These are phyloP conservation scores for Stemphylium lycopersici DNA, from an alignment of 2,329 filamentous ascomycete genomes.

Conservation along the genomic window DNA sequence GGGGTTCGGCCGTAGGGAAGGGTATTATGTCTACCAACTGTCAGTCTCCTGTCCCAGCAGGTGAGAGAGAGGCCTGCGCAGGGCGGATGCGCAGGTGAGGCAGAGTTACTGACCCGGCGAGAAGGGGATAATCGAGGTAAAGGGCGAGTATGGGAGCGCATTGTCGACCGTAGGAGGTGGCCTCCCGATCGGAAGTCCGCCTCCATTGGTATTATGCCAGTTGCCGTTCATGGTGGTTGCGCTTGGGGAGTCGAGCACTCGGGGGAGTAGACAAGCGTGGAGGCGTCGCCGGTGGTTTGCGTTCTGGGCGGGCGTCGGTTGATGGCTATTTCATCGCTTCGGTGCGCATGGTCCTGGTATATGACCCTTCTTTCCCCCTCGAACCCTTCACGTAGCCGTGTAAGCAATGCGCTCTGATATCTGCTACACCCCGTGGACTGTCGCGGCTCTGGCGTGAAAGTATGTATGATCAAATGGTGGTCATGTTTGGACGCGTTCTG, in stretches of 20 bases:
- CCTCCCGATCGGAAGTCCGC: constrained; percentile 40
- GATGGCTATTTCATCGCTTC: constrained; percentile 17
- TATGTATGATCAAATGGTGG: constrained; percentile 7
- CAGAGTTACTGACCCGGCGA: constrained; percentile 65
- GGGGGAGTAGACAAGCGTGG: constrained; percentile 1
- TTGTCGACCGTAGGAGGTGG: constrained; percentile 67
- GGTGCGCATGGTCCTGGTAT: constrained; percentile 23
- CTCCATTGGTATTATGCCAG: constrained; percentile 43
- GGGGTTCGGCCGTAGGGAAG: constrained; percentile 51
- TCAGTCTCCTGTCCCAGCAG: constrained; percentile 21
- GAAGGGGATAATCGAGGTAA: constrained; percentile 80
- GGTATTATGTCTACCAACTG: constrained; percentile 53
- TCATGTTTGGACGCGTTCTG: constrained; percentile 27
- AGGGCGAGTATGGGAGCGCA: constrained; percentile 80
- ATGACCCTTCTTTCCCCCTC: not conserved
- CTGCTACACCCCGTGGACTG: not conserved
- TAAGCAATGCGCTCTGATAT: constrained; percentile 9
- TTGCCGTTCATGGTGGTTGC: constrained; percentile 35
- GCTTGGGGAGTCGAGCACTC: constrained; percentile 10
- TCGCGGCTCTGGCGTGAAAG: constrained; percentile 4
- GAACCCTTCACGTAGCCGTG: constrained; percentile 2
- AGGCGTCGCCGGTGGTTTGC: constrained; percentile 3
- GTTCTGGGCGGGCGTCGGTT: constrained; percentile 2
- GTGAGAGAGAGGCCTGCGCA: constrained; percentile 28
- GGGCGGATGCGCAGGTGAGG: constrained; percentile 22